These are phyloP conservation scores for Colletotrichum horii DNA, from an alignment of 2,329 filamentous ascomycete species.

Conservation along the genomic window DNA sequence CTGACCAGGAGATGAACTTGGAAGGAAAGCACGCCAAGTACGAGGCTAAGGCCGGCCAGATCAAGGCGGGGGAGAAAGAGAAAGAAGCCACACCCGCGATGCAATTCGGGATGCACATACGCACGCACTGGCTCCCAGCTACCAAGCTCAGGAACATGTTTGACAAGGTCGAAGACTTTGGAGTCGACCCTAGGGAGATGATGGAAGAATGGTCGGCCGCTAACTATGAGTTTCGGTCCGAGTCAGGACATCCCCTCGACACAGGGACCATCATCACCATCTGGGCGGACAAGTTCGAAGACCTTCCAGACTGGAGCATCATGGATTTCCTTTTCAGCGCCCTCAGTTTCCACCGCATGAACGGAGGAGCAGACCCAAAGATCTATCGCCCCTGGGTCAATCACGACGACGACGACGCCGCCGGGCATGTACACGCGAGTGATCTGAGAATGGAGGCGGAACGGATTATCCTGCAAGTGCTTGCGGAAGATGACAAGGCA, in stretches of 20 bases:
- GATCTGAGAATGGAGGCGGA: neutral
- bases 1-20: too few relatives aligned
- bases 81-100: rapidly evolving
- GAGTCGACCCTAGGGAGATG: neutral
- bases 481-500: neutral
- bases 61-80: neutral
- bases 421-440: neutral
- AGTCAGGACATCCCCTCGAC: neutral
- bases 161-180: neutral
- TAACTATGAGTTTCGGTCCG: neutral
- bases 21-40: neutral
- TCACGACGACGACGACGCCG: neutral
- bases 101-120: neutral
- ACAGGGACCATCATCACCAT: neutral
- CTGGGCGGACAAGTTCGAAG: neutral
- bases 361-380: neutral
- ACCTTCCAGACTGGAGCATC: too few relatives aligned
- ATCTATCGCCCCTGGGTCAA: neutral
- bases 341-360: neutral
- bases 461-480: neutral
- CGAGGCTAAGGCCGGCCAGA: neutral
- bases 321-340: neutral
- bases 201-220: neutral
- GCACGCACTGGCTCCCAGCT: neutral
- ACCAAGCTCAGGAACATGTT: neutral